Evolutionary conservation across 208 protist species (phyloP).

Genomic region (Herpetomonas tarakana): DNA sequence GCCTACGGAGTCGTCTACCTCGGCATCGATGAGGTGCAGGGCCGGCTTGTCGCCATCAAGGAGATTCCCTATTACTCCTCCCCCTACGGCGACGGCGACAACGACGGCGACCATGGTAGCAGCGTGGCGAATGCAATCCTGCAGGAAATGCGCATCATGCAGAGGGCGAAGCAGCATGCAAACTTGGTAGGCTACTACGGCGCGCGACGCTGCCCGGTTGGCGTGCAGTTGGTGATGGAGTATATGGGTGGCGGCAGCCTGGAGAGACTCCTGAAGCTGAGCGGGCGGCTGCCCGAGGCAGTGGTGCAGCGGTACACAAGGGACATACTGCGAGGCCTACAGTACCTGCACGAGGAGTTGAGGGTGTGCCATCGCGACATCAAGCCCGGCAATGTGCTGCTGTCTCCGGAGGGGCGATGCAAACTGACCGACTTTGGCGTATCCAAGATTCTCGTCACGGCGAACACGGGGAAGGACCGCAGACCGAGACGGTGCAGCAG

Average conservation of each 20-base stretch:
- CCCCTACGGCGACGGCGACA: constrained; percentile 19
- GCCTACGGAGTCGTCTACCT: constrained; percentile 77
- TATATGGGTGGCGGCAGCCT: constrained; percentile 83
- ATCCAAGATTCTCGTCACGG: constrained; percentile 52
- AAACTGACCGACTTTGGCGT: constrained; percentile 92
- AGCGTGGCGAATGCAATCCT: constrained; percentile 48
- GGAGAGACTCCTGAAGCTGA: constrained; percentile 58
- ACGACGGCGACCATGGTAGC: constrained; percentile 3
- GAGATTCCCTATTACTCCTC: constrained; percentile 64
- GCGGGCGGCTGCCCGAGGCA: constrained; percentile 58
- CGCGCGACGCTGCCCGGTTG: constrained; percentile 49
- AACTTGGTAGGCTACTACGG: constrained; percentile 86
- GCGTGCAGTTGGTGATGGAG: constrained; percentile 90
- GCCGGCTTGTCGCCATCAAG: constrained; percentile 88
- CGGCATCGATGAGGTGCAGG: constrained; percentile 75
- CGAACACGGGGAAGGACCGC: neutral
- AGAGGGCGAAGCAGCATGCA: constrained; percentile 46
- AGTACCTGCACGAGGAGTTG: constrained; percentile 76
- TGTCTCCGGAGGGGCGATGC: constrained; percentile 74
- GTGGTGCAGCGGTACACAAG: constrained; percentile 70
- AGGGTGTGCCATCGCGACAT: constrained; percentile 90
- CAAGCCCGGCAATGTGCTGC: constrained; percentile 90
- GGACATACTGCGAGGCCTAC: constrained; percentile 74
- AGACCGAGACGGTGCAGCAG: neutral
- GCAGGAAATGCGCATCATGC: constrained; percentile 76